phyloP scores from a whole-genome alignment of 768 basidiomycete species.

The Goffeauzyma gilvescens region DNA sequence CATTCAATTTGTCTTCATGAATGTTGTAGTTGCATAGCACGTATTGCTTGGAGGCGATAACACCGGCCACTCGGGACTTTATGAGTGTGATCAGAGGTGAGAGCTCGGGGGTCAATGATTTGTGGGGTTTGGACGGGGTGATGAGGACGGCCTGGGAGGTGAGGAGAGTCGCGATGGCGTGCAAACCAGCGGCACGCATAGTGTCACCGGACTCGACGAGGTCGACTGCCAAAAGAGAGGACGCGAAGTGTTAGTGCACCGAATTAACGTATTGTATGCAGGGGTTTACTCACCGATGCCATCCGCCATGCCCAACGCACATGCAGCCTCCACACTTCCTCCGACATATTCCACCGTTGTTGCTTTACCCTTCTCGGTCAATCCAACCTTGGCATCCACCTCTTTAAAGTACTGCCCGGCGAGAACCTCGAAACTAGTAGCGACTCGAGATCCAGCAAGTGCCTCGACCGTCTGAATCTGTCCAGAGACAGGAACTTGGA shows the following conservation, averaged over 20 bases:
- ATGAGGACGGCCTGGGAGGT: slow-evolving; percentile 81
- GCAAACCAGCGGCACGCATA: slow-evolving; percentile 92
- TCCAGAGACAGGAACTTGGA: slow-evolving; percentile 71
- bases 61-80: slow-evolving; percentile 73
- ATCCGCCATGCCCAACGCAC: slow-evolving; percentile 85
- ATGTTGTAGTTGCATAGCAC: slow-evolving; percentile 88
- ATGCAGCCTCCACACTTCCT: slow-evolving; percentile 95
- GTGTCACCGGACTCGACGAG: slow-evolving; percentile 85
- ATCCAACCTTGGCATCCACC: slow-evolving; percentile 41
- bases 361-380: slow-evolving; percentile 36
- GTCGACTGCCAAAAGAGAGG: background rate
- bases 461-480: slow-evolving; percentile 53
- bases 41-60: slow-evolving; percentile 61
- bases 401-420: slow-evolving; percentile 53
- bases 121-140: slow-evolving; percentile 38
- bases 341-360: slow-evolving; percentile 90
- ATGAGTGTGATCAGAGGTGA: slow-evolving; percentile 55
- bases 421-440: slow-evolving; percentile 86
- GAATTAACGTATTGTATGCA: too few species aligned
- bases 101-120: slow-evolving; percentile 37
- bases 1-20: slow-evolving; percentile 42
- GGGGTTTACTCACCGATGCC: slow-evolving; percentile 67
- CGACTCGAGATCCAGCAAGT: slow-evolving; percentile 76
- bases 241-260: too few species aligned
- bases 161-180: slow-evolving; percentile 76